Conservation (phyloP, 2,329 filamentous ascomycete genomes). For the Arthrobotrys iridis region DNA sequence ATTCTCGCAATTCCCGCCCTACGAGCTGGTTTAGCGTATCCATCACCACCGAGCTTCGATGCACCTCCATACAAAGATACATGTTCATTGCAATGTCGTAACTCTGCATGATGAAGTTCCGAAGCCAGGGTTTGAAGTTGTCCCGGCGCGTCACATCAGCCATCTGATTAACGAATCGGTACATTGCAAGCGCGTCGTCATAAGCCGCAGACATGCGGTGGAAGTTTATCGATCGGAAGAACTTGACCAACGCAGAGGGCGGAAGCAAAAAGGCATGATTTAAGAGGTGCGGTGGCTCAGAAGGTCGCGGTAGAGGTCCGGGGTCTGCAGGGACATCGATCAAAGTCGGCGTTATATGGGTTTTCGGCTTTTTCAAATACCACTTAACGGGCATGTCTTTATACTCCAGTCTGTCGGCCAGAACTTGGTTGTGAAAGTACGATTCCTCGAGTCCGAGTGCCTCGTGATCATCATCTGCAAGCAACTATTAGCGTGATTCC, state of each 20-base stretch:
- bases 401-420: constrained; percentile 78
- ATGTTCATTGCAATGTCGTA: constrained; percentile 74
- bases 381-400: constrained; percentile 79
- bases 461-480: constrained; percentile 71
- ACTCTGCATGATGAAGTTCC: constrained; percentile 45
- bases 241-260: constrained; percentile 76
- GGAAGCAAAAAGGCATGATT: constrained; percentile 84
- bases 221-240: constrained; percentile 89
- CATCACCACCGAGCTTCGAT: constrained; percentile 73
- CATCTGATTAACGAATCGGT: constrained; percentile 64
- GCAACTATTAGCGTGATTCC: constrained; percentile 32
- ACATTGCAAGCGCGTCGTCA: constrained; percentile 70
- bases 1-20: constrained; percentile 81
- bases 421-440: constrained; percentile 78
- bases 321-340: neutral
- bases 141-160: constrained; percentile 61
- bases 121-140: constrained; percentile 49
- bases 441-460: constrained; percentile 73
- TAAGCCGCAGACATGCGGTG: constrained; percentile 83
- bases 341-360: constrained; percentile 10
- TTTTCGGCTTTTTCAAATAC: constrained; percentile 68
- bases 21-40: constrained; percentile 89
- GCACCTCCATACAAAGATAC: constrained; percentile 76
- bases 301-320: constrained; percentile 60
- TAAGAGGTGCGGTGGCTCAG: constrained; percentile 74